Evolutionary conservation across 371 early-diverging fungal species (phyloP), one percentile per base, ranked within the genome.

Genomic region (Apophysomyces variabilis): DNA sequence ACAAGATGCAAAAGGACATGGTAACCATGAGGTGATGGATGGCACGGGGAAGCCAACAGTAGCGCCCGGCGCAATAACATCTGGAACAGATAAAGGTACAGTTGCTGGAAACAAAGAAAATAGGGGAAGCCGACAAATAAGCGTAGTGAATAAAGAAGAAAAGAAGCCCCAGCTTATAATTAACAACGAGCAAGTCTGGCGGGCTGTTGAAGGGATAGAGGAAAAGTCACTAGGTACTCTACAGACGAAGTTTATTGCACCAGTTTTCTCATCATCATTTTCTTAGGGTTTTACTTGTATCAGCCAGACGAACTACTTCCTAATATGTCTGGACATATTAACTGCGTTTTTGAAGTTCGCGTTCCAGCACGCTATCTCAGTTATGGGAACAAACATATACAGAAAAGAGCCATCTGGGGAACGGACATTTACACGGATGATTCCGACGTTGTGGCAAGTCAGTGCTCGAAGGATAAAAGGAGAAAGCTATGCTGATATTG

Each of bases 401-500:
- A 83, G 60, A 83, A 77, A 60, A 77, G 83, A 41, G 89, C 90
- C 3, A 21, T 95, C 7, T 95, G 95, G 95, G 95, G 95, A 6
- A 93, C 95, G 1, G 93, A 91, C 62, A 74, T 95, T 16, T 95
- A 95, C 68, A 90, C 93, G 0, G 95, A 95, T 65, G 95, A 95
- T 71, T 93, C 93, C 0, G 95, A 95, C 65, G 78, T 93, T 36
- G 93, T 95, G 26, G 89, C 93, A 12, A 90, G 92, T 92, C 80
- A 74, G 74, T 68, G 21, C 26, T 18, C 16, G 2, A 8, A 11
- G 37, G 14, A 12, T 12, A 1, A 39, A 8, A 39, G 3, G 58
- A 32, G 26, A 12, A 7, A 3, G 11, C 43, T 54, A 16, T 4
- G 13, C 7, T 57, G 11, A 56, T 38, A 12, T 26, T 66, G 14